phyloP scores from a whole-genome alignment of 169 alveolate genomes.

The Perkinsus olseni region DNA sequence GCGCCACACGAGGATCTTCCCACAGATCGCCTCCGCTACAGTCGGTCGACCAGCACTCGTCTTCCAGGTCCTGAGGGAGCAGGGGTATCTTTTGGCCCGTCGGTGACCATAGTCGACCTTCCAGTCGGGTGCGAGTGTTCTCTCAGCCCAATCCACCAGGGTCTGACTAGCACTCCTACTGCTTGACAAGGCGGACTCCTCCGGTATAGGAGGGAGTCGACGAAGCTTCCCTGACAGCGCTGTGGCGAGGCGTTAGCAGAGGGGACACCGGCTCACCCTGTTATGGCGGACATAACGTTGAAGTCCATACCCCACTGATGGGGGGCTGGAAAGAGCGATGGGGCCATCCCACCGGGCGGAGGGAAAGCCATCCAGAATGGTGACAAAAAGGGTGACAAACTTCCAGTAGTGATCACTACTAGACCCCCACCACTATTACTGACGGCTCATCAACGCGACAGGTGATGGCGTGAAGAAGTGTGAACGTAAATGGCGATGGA shows the following conservation, averaged over 20 bases:
- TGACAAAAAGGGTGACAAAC: conserved; percentile 1
- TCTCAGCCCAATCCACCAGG: not conserved
- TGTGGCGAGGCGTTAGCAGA: not conserved
- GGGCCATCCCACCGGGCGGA: not conserved
- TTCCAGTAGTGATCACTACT: not conserved
- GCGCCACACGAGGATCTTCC: not conserved
- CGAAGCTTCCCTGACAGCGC: not conserved
- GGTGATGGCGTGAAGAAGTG: not conserved
- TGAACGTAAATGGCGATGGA: not conserved
- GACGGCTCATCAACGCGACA: not conserved
- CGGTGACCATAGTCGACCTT: not conserved
- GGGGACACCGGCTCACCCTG: not conserved
- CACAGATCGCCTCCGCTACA: not conserved
- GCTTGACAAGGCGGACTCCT: not conserved
- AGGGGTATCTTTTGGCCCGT: not conserved
- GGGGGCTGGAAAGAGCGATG: not conserved
- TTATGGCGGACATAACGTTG: not conserved
- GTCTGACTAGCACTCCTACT: not conserved
- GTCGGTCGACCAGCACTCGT: not conserved
- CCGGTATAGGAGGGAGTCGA: not conserved
- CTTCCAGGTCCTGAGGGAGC: not conserved
- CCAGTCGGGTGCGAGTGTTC: not conserved
- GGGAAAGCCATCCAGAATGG: not conserved
- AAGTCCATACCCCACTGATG: not conserved
- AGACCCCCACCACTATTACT: no score